phyloP scores from a whole-genome alignment of 176 grass and related monocot species.

The Eragrostis curvula region DNA sequence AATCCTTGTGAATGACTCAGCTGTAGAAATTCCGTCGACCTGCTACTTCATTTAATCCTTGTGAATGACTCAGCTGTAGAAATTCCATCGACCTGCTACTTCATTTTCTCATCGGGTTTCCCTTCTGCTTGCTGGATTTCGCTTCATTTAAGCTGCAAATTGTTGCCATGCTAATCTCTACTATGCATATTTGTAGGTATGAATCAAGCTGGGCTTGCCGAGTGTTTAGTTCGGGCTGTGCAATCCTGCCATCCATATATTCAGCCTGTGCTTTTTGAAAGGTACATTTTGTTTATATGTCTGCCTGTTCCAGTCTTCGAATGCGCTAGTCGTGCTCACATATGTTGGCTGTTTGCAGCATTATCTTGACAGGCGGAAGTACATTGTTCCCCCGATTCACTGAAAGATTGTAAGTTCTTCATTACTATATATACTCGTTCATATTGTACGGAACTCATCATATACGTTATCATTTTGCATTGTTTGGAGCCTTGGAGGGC shows the following conservation, averaged over 20 bases:
- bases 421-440: not conserved
- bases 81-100: not conserved
- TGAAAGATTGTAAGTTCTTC: conserved; percentile 78
- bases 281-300: conserved; percentile 45
- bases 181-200: conserved; percentile 60
- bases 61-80: not conserved
- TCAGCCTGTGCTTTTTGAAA: conserved; percentile 84
- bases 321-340: conserved; percentile 6
- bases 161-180: not conserved
- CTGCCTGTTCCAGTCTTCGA: not conserved
- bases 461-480: conserved; percentile 13
- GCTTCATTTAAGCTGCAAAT: not conserved
- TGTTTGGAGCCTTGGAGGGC: not conserved
- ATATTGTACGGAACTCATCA: not conserved
- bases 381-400: conserved; percentile 81
- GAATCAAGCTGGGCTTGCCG: conserved; percentile 97
- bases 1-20: not conserved
- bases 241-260: conserved; percentile 83
- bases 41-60: too few species aligned
- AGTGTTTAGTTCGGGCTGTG: conserved; percentile 86
- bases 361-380: conserved; percentile 91
- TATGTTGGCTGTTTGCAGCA: conserved; percentile 68
- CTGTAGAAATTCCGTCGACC: not conserved
- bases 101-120: not conserved
- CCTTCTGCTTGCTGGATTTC: not conserved